Percentiles rank a stretch among this genome's conserved stretches.
Conservation (phyloP, 352 stramenopile genomes). For the Globisporangium iwayamae region DNA sequence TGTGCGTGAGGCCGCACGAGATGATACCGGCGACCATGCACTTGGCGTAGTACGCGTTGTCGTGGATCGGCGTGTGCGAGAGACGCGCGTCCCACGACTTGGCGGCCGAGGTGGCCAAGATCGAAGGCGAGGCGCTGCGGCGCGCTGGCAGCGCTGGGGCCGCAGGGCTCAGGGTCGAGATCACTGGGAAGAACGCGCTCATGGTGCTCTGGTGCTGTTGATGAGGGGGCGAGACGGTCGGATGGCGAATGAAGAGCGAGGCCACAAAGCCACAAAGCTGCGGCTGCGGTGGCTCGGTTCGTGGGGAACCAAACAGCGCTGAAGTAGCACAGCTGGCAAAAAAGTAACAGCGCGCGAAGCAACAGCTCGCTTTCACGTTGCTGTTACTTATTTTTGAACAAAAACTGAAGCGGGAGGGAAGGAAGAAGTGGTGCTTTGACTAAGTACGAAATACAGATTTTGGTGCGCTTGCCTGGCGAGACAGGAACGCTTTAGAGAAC, state of each 20-base stretch:
- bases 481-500: no score
- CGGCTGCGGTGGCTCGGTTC: constrained; percentile 12
- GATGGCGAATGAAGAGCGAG: constrained; percentile 58
- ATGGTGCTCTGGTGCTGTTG: constrained; percentile 27
- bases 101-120: constrained; percentile 71
- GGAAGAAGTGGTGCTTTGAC: background rate
- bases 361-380: constrained; percentile 1
- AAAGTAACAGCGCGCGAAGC: constrained; percentile 4
- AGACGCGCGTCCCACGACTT: constrained; percentile 77
- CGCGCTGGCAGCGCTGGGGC: constrained; percentile 38
- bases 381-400: background rate
- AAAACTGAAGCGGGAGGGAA: constrained; percentile 5
- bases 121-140: constrained; percentile 28
- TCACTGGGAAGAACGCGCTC: constrained; percentile 77
- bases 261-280: constrained; percentile 4
- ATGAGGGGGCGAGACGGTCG: constrained; percentile 41
- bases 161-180: constrained; percentile 65
- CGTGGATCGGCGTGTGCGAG: constrained; percentile 78
- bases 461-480: background rate
- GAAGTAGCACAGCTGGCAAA: constrained; percentile 3
- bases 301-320: background rate
- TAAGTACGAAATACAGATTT: background rate
- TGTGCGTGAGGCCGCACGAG: constrained; percentile 92
- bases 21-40: constrained; percentile 93
- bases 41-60: constrained; percentile 92